phyloP scores from a whole-genome alignment of 2,329 filamentous ascomycete species.

The Aureobasidium sp. region DNA sequence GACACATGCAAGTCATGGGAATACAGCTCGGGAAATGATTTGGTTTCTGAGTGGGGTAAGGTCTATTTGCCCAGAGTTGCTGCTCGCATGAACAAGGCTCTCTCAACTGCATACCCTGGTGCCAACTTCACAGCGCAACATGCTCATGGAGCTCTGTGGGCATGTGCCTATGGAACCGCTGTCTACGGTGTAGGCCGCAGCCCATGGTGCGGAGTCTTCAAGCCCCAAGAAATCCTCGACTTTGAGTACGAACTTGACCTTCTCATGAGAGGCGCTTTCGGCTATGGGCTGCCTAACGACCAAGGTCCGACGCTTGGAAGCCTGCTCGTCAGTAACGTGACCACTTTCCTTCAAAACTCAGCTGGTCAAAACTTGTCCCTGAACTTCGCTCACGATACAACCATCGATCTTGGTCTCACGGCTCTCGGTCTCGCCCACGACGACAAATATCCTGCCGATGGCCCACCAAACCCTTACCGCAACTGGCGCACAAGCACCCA shows the following conservation, averaged over 20 bases:
- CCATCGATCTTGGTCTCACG: slow-evolving; percentile 13
- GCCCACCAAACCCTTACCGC: neutral
- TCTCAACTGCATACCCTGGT: slow-evolving; percentile 9
- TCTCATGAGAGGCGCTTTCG: slow-evolving; percentile 13
- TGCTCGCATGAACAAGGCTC: slow-evolving; percentile 9
- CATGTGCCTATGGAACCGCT: slow-evolving; percentile 13
- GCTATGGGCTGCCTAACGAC: slow-evolving; percentile 10
- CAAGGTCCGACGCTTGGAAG: slow-evolving; percentile 9
- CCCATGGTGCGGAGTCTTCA: slow-evolving; percentile 13
- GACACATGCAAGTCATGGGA: slow-evolving; percentile 13
- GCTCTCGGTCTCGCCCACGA: slow-evolving; percentile 11
- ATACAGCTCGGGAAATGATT: slow-evolving; percentile 11
- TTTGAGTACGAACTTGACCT: slow-evolving; percentile 14
- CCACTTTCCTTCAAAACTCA: slow-evolving; percentile 4
- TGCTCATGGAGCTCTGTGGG: slow-evolving; percentile 12
- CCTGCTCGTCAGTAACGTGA: slow-evolving; percentile 12
- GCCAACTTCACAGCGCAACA: slow-evolving; percentile 6
- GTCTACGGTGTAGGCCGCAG: slow-evolving; percentile 9
- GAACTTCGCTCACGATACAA: slow-evolving; percentile 14
- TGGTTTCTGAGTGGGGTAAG: slow-evolving; percentile 9
- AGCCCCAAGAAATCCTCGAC: slow-evolving; percentile 6
- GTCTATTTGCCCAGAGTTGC: slow-evolving; percentile 11
- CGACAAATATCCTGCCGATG: slow-evolving; percentile 2
- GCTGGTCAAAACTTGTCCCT: slow-evolving; percentile 4
- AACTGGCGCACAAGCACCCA: slow-evolving; percentile 11